These are phyloP conservation scores for Bombardia bombarda DNA, from an alignment of 495 filamentous ascomycete species.

Conservation along the genomic window DNA sequence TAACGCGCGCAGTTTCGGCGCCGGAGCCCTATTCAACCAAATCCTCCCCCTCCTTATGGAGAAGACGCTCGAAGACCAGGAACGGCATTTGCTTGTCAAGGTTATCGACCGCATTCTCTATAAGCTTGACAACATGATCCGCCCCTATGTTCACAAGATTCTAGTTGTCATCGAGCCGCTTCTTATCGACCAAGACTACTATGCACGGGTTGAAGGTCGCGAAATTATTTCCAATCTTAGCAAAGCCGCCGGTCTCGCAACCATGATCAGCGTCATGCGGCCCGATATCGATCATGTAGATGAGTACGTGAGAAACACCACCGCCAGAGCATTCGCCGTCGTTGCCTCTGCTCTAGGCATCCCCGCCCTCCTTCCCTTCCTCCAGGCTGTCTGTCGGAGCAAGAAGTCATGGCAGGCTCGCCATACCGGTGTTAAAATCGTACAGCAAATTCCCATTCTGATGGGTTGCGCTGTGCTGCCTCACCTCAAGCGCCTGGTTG, in stretches of 20 bases:
- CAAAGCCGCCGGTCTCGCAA: constrained; percentile 93
- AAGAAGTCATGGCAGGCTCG: constrained; percentile 99
- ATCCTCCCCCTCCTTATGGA: constrained; percentile 98
- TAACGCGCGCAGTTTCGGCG: constrained; percentile 94
- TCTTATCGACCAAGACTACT: constrained; percentile 98
- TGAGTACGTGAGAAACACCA: constrained; percentile 99
- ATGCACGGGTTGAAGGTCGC: constrained; percentile 94
- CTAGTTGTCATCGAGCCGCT: constrained; percentile 98
- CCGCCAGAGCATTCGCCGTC: constrained; percentile 92
- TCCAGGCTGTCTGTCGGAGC: constrained; percentile 89
- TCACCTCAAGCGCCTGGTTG: constrained; percentile 91
- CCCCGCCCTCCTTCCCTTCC: constrained; percentile 87
- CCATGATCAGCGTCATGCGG: constrained; percentile 99
- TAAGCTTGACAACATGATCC: constrained; percentile 94
- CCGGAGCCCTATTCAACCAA: constrained; percentile 92
- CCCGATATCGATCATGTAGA: constrained; percentile 98
- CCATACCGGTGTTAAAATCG: constrained; percentile 98
- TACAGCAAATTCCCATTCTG: constrained; percentile 98
- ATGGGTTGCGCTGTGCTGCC: constrained; percentile 98
- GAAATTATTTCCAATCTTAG: constrained; percentile 97
- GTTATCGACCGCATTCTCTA: constrained; percentile 98
- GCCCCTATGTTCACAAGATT: constrained; percentile 96
- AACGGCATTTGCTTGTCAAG: constrained; percentile 96
- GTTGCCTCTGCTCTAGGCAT: constrained; percentile 96
- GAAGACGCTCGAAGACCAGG: constrained; percentile 95